Evolutionary conservation across 257 asterid species (phyloP), one percentile per base, ranked within the genome.

Genomic region (Solanum appendiculatum): DNA sequence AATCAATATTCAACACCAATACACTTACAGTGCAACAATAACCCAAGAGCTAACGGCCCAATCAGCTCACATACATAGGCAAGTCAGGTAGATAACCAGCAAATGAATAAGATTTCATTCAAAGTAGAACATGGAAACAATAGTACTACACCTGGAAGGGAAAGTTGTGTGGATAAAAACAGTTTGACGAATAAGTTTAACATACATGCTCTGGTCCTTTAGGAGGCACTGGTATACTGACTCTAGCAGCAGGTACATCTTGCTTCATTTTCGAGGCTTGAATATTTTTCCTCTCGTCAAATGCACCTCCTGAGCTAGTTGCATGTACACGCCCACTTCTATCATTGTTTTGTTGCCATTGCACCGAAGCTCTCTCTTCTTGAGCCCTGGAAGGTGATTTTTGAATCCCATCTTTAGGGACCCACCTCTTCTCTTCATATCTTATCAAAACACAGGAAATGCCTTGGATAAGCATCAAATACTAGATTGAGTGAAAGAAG

Each of bases 401-500:
- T 87, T 94, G 91, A 82, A 92, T 93, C 84, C 95, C 95, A 89
- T 96, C 98, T 94, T 89, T 97, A 54, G 96, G 81, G 60, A 90
- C 89, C 99, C 99, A 97, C 91, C 99, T 95, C 91, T 97, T 96
- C 78, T 96, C 99, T 25, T 97, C 99, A 88, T 97, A 97, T 92
- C 99, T 97, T 89, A 82, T 66, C 84, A 88, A 87, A 86, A 86
- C 34, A 44, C 36, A 86, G 74, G 86, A 56, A 82, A 74, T 74
- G 68, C 27, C 60, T 77, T n/a, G 69, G 69, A 88, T 88, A 84
- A 90, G 88, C 84, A 86, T 46, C 78, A 86, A 83, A 63, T 64
- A 60, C 73, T 75, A 87, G 80, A 69, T 70, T 60, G 56, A 77
- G 87, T 25, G 23, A 83, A 78, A 90, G 12, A 88, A 83, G 54